Evolutionary conservation across 1,284 basidiomycete species (phyloP).

Genomic region (Ganoderma lingzhi): DNA sequence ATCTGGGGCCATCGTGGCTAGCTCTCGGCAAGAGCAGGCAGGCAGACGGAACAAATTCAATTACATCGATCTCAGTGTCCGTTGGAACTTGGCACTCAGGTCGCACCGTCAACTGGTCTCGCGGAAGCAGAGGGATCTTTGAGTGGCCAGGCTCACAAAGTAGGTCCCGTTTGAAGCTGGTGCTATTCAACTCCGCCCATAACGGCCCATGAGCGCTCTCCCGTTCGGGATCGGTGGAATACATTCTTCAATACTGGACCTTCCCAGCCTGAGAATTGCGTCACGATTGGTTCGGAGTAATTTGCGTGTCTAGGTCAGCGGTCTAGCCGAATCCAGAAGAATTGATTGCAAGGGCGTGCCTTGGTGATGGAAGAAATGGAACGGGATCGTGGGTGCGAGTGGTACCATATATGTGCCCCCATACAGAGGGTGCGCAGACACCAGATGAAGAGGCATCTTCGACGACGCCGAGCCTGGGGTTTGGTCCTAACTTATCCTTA

Average conservation of each 20-base stretch:
- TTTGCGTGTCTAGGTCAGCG: neutral
- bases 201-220: neutral
- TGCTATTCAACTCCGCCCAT: slow-evolving; percentile 19
- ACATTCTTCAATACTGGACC: neutral
- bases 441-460: neutral
- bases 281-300: slow-evolving; percentile 8
- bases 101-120: slow-evolving; percentile 9
- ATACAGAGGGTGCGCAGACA: slow-evolving; percentile 11
- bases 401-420: slow-evolving; percentile 19
- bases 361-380: slow-evolving; percentile 15
- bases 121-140: slow-evolving; percentile 23
- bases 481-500: neutral
- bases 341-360: slow-evolving; percentile 16
- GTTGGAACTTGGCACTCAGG: neutral
- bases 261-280: slow-evolving; percentile 6
- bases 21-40: neutral
- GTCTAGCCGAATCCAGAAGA: slow-evolving; percentile 2
- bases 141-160: slow-evolving; percentile 10
- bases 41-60: neutral
- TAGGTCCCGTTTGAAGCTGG: slow-evolving; percentile 11
- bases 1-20: slow-evolving; percentile 20
- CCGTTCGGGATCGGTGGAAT: slow-evolving; percentile 1
- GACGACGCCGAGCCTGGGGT: neutral
- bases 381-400: slow-evolving; percentile 28
- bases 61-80: neutral